Conservation (phyloP, 2,329 filamentous ascomycete genomes). For the Pseudocercospora fijiensis region DNA sequence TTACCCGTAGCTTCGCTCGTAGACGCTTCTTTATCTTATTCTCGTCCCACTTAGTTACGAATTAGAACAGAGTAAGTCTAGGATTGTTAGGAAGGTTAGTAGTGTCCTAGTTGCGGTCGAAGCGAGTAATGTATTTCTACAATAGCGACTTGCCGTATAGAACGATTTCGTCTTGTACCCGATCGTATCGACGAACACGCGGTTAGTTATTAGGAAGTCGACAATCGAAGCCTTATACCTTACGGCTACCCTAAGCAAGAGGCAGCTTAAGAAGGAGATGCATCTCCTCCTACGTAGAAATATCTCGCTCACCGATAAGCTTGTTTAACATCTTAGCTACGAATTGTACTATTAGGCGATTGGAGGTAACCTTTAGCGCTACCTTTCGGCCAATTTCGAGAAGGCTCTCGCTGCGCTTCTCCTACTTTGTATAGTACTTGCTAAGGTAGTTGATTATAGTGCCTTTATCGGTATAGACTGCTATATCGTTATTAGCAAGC, state of each 20-base stretch:
- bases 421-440: background rate
- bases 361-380: background rate
- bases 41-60: background rate
- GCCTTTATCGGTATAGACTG: background rate
- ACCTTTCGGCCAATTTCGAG: background rate
- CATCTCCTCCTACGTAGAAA: background rate
- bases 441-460: background rate
- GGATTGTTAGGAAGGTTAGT: background rate
- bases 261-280: background rate
- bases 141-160: background rate
- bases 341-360: background rate
- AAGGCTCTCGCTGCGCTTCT: background rate
- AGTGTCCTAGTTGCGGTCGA: too few relatives aligned
- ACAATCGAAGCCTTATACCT: background rate
- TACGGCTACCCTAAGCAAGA: background rate
- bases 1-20: background rate
- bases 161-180: background rate
- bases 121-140: background rate
- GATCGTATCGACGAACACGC: too few relatives aligned
- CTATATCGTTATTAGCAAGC: background rate
- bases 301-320: background rate
- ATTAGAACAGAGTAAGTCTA: background rate
- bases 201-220: background rate
- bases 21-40: background rate
- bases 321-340: background rate